phyloP scores from a whole-genome alignment of 202 grass and related monocot species.

The Schoenoplectus tabernaemontani region DNA sequence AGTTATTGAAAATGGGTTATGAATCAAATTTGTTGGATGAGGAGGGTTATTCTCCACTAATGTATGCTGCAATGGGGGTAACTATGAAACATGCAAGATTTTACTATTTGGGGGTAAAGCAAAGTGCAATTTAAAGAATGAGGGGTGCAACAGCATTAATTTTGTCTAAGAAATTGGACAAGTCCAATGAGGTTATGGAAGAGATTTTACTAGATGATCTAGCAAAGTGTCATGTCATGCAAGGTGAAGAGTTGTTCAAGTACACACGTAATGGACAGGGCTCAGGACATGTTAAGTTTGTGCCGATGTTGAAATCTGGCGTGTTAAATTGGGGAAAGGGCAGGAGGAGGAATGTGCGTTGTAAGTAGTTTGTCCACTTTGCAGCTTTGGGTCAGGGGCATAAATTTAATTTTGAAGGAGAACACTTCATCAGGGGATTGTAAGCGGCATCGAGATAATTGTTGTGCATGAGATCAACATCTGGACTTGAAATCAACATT shows the following conservation, averaged over 20 bases:
- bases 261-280: constrained; percentile 37
- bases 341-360: constrained; percentile 39
- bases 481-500: background rate
- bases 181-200: constrained; percentile 33
- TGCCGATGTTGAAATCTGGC: constrained; percentile 45
- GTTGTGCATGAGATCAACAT: background rate
- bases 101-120: constrained; percentile 37
- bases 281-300: constrained; percentile 31
- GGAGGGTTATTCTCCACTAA: constrained; percentile 48
- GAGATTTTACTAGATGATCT: constrained; percentile 45
- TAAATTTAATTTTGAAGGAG: constrained; percentile 42
- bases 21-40: constrained; percentile 34
- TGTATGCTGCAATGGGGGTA: constrained; percentile 37
- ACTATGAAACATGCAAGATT: constrained; percentile 37
- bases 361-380: constrained; percentile 27
- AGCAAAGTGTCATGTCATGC: constrained; percentile 29
- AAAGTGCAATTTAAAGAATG: constrained; percentile 35
- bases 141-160: constrained; percentile 40
- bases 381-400: constrained; percentile 49
- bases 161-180: constrained; percentile 30
- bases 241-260: constrained; percentile 50
- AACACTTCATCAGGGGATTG: background rate
- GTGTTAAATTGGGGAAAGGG: constrained; percentile 45
- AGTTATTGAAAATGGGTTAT: constrained; percentile 52
- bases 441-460: background rate